phyloP scores from a whole-genome alignment of 768 basidiomycete genomes.

The Boletus edulis region DNA sequence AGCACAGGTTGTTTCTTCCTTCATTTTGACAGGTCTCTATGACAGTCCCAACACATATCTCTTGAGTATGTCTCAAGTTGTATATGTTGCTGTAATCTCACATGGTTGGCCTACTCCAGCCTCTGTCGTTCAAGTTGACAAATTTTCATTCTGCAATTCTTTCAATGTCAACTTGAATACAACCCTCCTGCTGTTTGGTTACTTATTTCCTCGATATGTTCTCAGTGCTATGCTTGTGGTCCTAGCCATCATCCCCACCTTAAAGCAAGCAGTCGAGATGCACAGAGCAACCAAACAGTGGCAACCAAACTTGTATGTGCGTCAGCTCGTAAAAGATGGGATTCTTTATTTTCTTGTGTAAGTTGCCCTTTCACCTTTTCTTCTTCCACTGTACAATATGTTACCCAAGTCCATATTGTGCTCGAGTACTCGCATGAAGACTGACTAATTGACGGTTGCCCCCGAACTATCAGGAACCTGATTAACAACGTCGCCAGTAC shows the following conservation, averaged over 20 bases:
- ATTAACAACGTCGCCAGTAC: not conserved
- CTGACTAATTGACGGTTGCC: not conserved
- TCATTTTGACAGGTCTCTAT: not conserved
- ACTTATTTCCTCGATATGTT: not conserved
- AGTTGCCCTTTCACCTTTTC: not conserved
- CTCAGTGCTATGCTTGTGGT: not conserved
- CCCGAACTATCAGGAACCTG: not conserved
- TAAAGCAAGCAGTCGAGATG: not conserved
- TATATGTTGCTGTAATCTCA: not conserved
- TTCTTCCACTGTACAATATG: too few relatives aligned
- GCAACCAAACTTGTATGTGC: not conserved
- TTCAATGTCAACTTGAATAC: not conserved
- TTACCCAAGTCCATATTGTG: too few relatives aligned
- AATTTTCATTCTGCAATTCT: not conserved
- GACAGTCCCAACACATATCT: not conserved
- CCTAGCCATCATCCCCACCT: not conserved
- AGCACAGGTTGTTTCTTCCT: not conserved
- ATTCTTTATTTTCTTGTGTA: not conserved
- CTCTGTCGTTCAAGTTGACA: not conserved
- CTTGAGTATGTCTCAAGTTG: not conserved
- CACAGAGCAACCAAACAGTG: constrained; percentile 10
- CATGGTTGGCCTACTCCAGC: not conserved
- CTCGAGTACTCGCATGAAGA: too few relatives aligned
- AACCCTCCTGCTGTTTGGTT: not conserved
- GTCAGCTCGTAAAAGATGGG: not conserved